Conservation (phyloP, 2,329 filamentous ascomycete species). For the Cladobotryum protrusum region DNA sequence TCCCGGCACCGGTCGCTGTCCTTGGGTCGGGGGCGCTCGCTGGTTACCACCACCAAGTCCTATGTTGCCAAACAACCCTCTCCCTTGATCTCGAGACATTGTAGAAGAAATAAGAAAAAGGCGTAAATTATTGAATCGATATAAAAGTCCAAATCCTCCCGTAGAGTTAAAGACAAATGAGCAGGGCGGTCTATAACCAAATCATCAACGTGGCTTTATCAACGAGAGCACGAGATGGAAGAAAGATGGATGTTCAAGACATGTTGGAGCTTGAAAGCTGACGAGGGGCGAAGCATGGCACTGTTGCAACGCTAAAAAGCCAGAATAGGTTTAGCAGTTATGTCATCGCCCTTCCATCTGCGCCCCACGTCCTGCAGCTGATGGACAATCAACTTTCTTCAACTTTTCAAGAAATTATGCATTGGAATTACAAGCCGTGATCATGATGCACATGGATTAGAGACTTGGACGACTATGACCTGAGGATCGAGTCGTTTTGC, state of each 20-base stretch:
- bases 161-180: neutral
- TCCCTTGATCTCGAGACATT: slow-evolving; percentile 27
- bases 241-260: slow-evolving; percentile 3
- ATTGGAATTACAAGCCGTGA: too few species aligned
- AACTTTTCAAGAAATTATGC: too few species aligned
- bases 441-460: too few species aligned
- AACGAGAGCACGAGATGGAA: neutral
- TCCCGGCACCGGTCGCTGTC: slow-evolving; percentile 18
- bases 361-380: too few species aligned
- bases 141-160: neutral
- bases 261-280: slow-evolving; percentile 6
- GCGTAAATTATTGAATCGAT: too few species aligned
- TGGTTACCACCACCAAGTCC: slow-evolving; percentile 24
- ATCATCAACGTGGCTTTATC: too few species aligned
- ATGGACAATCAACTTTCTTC: too few species aligned
- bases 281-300: neutral
- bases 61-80: slow-evolving; percentile 22
- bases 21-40: slow-evolving; percentile 19
- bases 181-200: too few species aligned
- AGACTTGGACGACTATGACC: too few species aligned
- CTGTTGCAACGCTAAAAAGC: neutral
- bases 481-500: too few species aligned
- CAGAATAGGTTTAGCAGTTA: slow-evolving; percentile 2
- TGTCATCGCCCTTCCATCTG: slow-evolving; percentile 7
- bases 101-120: neutral